A percentile compares a stretch with the other conserved stretches of the same genome.
Conservation (phyloP, 78 protist genomes). For the Tieghemostelium lacteum region DNA sequence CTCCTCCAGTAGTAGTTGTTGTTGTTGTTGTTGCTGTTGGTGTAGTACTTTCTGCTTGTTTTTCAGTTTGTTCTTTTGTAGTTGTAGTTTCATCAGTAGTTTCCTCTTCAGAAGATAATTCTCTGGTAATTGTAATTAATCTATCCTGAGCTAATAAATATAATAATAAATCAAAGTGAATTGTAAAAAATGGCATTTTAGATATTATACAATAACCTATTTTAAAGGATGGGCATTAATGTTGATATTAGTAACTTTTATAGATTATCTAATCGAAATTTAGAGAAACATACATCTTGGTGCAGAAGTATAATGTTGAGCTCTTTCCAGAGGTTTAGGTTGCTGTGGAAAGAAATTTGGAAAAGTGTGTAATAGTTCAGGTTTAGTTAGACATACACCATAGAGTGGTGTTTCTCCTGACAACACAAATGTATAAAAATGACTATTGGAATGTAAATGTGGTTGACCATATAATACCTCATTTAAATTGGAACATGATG, state of each 20-base stretch:
- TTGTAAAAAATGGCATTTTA: slow-evolving; percentile 35
- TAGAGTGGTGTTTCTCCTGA: slow-evolving; percentile 68
- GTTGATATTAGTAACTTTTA: background rate
- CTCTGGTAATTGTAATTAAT: slow-evolving; percentile 62
- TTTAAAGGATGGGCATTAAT: background rate
- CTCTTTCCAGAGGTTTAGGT: slow-evolving; percentile 41
- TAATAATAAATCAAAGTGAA: slow-evolving; percentile 59
- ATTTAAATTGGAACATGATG: slow-evolving; percentile 40
- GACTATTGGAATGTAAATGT: slow-evolving; percentile 36
- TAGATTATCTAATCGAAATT: background rate
- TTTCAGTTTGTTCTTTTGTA: background rate
- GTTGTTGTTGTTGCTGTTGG: slow-evolving; percentile 17
- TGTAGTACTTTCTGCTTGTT: background rate
- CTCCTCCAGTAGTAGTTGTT: background rate
- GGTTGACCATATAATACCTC: slow-evolving; percentile 72
- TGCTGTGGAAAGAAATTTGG: slow-evolving; percentile 67
- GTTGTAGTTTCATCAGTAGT: background rate
- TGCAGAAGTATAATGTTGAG: slow-evolving; percentile 35
- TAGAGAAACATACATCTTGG: slow-evolving; percentile 37
- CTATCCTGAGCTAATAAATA: slow-evolving; percentile 74
- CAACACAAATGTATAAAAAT: slow-evolving; percentile 50
- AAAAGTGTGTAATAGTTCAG: slow-evolving; percentile 46
- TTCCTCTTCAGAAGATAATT: slow-evolving; percentile 41
- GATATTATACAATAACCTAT: slow-evolving; percentile 71
- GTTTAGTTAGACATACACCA: slow-evolving; percentile 67